Percentiles rank a stretch among this genome's conserved stretches.
Evolutionary conservation across 192 early-diverging fungal species (phyloP).

Genomic region (Backusella mclennaniae): DNA sequence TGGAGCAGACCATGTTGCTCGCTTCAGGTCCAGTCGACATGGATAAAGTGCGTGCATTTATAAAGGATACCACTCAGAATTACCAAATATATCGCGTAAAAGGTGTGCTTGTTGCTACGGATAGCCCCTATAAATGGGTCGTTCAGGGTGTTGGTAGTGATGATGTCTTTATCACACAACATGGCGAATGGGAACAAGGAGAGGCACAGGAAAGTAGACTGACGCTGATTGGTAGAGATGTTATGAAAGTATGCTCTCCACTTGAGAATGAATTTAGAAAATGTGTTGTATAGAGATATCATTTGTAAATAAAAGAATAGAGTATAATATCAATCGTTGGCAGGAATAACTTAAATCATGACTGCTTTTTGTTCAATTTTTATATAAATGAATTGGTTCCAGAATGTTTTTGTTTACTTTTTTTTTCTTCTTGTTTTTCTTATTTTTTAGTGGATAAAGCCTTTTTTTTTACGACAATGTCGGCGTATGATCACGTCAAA

Average conservation of each 20-base stretch:
- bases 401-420: background rate
- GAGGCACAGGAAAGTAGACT: constrained; percentile 24
- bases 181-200: constrained; percentile 15
- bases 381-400: background rate
- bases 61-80: background rate
- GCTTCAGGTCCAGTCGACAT: constrained; percentile 21
- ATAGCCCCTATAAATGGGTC: constrained; percentile 28
- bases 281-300: constrained; percentile 6
- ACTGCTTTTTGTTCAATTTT: background rate
- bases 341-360: background rate
- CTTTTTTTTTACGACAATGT: constrained; percentile 24
- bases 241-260: background rate
- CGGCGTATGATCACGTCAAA: constrained; percentile 43
- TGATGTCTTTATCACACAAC: background rate
- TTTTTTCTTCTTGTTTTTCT: background rate
- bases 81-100: constrained; percentile 35
- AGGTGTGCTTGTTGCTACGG: constrained; percentile 28
- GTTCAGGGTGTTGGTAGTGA: constrained; percentile 38
- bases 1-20: constrained; percentile 19
- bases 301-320: background rate
- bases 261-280: constrained; percentile 16
- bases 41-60: background rate
- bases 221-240: constrained; percentile 27
- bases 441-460: background rate
- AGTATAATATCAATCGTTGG: background rate